A percentile compares a stretch with the other conserved stretches of the same genome.
Conservation (phyloP, 257 asterid species). For the Marsdenia floribunda region DNA sequence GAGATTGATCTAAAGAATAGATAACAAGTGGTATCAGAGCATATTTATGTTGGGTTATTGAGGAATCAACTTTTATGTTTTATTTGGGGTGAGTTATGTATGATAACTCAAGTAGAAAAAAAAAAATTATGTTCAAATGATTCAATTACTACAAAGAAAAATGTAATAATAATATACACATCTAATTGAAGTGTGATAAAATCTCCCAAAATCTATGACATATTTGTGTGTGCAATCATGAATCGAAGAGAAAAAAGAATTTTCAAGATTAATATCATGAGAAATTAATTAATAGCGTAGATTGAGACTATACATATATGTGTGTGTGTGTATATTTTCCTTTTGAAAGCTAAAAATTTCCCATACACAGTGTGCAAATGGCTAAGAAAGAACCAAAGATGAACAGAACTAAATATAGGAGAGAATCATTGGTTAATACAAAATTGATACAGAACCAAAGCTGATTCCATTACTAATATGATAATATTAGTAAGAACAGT, state of each 20-base stretch:
- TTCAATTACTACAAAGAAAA: not conserved
- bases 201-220: not conserved
- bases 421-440: conserved; percentile 6
- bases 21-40: too few relatives aligned
- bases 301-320: not conserved
- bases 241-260: not conserved
- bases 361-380: conserved; percentile 3
- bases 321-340: not conserved
- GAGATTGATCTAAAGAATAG: too few relatives aligned
- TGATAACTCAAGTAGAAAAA: too few relatives aligned
- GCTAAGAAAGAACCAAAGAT: conserved; percentile 3
- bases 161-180: not conserved
- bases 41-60: too few relatives aligned
- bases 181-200: not conserved
- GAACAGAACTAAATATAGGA: conserved; percentile 11
- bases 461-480: too few relatives aligned
- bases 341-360: not conserved
- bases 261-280: not conserved
- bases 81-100: too few relatives aligned
- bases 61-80: too few relatives aligned
- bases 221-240: not conserved
- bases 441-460: too few relatives aligned
- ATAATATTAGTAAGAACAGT: too few relatives aligned
- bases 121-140: too few relatives aligned
- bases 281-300: not conserved